These are phyloP conservation scores for Candida tammaniensis DNA, from an alignment of 805 yeast species.

Conservation along the genomic window DNA sequence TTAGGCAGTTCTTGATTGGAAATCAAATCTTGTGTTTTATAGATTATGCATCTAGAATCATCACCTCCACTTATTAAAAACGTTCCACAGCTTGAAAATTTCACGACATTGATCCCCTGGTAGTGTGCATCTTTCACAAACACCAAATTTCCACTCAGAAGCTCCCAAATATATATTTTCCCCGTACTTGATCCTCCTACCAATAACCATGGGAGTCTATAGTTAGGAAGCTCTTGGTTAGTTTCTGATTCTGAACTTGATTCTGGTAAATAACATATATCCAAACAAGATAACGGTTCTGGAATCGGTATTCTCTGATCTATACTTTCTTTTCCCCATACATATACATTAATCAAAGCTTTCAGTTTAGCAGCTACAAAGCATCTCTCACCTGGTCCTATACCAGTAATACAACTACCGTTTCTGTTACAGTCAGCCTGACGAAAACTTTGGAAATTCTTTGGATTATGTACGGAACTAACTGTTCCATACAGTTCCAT, in stretches of 20 bases:
- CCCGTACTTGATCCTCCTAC: constrained; percentile 79
- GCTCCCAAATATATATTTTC: constrained; percentile 79
- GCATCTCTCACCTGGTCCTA: constrained; percentile 48
- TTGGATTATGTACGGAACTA: constrained; percentile 46
- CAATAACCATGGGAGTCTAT: constrained; percentile 59
- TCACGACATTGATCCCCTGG: constrained; percentile 63
- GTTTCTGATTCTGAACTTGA: neutral
- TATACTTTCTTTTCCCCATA: constrained; percentile 66
- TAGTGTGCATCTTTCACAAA: constrained; percentile 80
- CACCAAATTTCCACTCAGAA: constrained; percentile 70
- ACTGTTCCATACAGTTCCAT: constrained; percentile 40
- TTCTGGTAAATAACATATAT: constrained; percentile 27
- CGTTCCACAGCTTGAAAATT: constrained; percentile 58
- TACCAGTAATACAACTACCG: constrained; percentile 48
- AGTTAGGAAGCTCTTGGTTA: constrained; percentile 34
- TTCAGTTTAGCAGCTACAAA: constrained; percentile 67
- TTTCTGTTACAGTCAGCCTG: constrained; percentile 47
- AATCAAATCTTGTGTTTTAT: constrained; percentile 67
- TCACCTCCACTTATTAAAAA: constrained; percentile 72
- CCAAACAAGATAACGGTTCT: constrained; percentile 63
- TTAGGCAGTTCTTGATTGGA: constrained; percentile 37
- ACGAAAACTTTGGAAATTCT: constrained; percentile 49
- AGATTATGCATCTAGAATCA: constrained; percentile 76
- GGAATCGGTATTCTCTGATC: constrained; percentile 85
- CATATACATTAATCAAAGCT: constrained; percentile 72